These are phyloP conservation scores for Quercus engelmannii DNA, from an alignment of 306 rosid species.

Conservation along the genomic window DNA sequence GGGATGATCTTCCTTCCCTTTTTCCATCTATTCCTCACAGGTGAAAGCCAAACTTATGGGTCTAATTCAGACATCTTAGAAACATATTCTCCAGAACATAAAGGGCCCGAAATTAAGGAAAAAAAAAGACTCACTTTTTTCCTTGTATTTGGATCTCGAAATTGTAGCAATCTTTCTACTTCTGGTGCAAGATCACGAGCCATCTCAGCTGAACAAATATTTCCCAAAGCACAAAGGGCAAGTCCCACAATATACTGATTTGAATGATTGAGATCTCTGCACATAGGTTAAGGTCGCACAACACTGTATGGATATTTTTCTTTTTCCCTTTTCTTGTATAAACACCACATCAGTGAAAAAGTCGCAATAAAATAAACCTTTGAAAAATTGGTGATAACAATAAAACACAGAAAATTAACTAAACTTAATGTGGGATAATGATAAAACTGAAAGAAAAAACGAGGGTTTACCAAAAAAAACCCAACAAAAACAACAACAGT, in stretches of 20 bases:
- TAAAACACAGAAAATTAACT: not conserved
- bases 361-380: not conserved
- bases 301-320: conserved; percentile 14
- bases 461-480: not conserved
- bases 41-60: not conserved
- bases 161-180: conserved; percentile 88
- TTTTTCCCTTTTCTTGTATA: conserved; percentile 20
- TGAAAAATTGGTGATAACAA: not conserved
- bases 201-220: conserved; percentile 99
- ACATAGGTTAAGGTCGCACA: conserved; percentile 58
- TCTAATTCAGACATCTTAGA: conserved; percentile 7
- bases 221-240: conserved; percentile 98
- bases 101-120: not conserved
- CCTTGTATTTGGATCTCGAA: conserved; percentile 93
- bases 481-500: not conserved
- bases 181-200: conserved; percentile 99
- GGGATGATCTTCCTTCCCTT: too few relatives aligned
- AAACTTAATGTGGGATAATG: not conserved
- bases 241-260: conserved; percentile 99
- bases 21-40: too few relatives aligned
- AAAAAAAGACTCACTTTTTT: conserved; percentile 62
- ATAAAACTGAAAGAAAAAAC: conserved; percentile 7
- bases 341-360: conserved; percentile 13
- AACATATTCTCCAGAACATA: not conserved
- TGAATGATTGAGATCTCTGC: conserved; percentile 93